Conservation (phyloP, 305 asterid species). For the Solanum hybrid region DNA sequence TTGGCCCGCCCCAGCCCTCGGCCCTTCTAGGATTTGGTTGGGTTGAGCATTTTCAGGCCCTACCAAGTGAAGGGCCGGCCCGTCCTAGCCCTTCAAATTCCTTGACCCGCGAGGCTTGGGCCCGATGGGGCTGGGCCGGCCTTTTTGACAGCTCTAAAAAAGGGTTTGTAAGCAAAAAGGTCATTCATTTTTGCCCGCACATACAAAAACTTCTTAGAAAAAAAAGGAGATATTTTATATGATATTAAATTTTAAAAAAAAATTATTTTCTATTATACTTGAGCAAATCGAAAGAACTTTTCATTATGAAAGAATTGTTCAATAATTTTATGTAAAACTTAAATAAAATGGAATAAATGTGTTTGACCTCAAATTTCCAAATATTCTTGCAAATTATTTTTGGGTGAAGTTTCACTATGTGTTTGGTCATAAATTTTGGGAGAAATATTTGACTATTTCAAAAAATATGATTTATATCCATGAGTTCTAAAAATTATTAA, state of each 20-base stretch:
- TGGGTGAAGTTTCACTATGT: neutral
- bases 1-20: too few species aligned
- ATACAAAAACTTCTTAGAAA: neutral
- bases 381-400: neutral
- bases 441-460: neutral
- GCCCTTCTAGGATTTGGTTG: too few species aligned
- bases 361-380: neutral
- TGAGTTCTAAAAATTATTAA: neutral
- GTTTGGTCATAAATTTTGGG: neutral
- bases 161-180: neutral
- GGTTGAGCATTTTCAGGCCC: too few species aligned
- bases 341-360: neutral
- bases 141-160: too few species aligned
- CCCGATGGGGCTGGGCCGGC: too few species aligned
- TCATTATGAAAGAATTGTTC: neutral
- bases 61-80: too few species aligned
- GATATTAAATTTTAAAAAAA: too few species aligned
- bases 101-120: too few species aligned
- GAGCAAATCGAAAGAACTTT: neutral
- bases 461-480: neutral
- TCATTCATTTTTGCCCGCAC: neutral
- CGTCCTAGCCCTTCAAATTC: too few species aligned
- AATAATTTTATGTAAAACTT: too few species aligned
- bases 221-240: neutral
- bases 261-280: neutral